Evolutionary conservation across 495 filamentous ascomycete genomes (phyloP), one percentile per base, ranked within the genome.

Genomic region (Penicillium parvum): DNA sequence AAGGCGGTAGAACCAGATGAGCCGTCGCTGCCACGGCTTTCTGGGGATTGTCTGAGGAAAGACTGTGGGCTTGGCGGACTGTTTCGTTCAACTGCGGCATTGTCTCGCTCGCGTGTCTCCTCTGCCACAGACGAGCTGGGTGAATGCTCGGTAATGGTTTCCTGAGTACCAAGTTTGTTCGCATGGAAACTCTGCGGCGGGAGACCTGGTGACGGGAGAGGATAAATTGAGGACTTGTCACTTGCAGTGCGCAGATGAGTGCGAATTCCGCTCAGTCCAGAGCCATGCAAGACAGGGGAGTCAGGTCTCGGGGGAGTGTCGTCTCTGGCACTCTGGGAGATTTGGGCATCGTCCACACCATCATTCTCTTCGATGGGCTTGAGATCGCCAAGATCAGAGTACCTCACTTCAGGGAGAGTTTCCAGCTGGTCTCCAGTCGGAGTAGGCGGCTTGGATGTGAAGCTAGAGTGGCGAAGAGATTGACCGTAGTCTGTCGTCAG

Each of bases 161-260:
- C 45, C 14, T 40, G 29, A 2, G 20, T 12, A 9, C 7, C 26
- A 6, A 22, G 8, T 17, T 27, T 37, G 11, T 51, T 30, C n/a
- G 19, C 12, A 11, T 46, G 41, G 6, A 37, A 7, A 7, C 49
- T 36, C 8, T 35, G 43, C 9, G 46, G 32, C 7, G 66, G 43
- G 5, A 60, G 46, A n/a, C 54, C 53, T 20, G 67, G 64, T 3
- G 76, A 71, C 26, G 65, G 65, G 7, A 68, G 66, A 26, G 74
- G 81, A 58, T 82, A 86, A 32, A 92, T 73, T 0, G 89, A 91
- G 16, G 90, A 96, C 28, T 75, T 71, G 40, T 83, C 83, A 64
- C 92, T 97, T 38, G 85, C 79, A 10, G 78, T 78, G 16, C 92
- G 84, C 10, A 99, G 74, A 64, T 97, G 94, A 43, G 89, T 82